Percentiles rank a stretch among this genome's conserved stretches.
Evolutionary conservation across 1,284 basidiomycete genomes (phyloP).

Genomic region (Ceratorhiza oryzae-sativae): DNA sequence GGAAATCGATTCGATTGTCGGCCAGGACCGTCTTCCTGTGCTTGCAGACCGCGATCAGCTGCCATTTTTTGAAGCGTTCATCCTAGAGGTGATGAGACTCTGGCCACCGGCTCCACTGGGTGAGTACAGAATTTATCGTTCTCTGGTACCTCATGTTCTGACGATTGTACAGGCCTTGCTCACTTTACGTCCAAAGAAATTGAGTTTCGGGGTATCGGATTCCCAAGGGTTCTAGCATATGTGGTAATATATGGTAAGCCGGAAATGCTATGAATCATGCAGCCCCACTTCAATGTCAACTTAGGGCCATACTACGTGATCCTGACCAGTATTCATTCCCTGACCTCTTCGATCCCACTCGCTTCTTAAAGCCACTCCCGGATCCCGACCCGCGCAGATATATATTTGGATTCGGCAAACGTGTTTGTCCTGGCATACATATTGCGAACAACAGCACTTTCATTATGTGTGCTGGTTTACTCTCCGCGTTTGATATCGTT

Average conservation of each 20-base stretch:
- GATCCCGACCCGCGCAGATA: conserved; percentile 37
- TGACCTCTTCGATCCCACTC: conserved; percentile 37
- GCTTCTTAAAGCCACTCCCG: conserved; percentile 35
- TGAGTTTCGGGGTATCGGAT: conserved; percentile 29
- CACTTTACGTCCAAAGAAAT: not conserved
- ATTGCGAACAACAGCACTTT: conserved; percentile 38
- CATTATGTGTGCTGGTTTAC: conserved; percentile 14
- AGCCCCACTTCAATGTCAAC: not conserved
- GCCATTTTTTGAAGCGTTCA: conserved; percentile 42
- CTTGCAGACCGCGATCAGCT: conserved; percentile 33
- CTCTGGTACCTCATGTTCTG: too few species aligned
- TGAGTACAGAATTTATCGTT: not conserved
- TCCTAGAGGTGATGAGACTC: conserved; percentile 41
- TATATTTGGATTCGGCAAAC: conserved; percentile 14
- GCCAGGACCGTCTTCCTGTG: conserved; percentile 18
- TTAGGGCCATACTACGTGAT: conserved; percentile 40
- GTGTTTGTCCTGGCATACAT: conserved; percentile 41
- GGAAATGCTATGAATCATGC: not conserved
- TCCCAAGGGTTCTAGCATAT: conserved; percentile 7
- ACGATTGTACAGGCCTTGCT: not conserved
- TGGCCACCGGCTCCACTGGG: not conserved
- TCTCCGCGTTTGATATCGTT: not conserved
- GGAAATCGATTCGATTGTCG: conserved; percentile 36
- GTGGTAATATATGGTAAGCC: not conserved
- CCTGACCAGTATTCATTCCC: conserved; percentile 36